Evolutionary conservation across 1,139 yeast genomes (phyloP).

Genomic region (Candida sp.): DNA sequence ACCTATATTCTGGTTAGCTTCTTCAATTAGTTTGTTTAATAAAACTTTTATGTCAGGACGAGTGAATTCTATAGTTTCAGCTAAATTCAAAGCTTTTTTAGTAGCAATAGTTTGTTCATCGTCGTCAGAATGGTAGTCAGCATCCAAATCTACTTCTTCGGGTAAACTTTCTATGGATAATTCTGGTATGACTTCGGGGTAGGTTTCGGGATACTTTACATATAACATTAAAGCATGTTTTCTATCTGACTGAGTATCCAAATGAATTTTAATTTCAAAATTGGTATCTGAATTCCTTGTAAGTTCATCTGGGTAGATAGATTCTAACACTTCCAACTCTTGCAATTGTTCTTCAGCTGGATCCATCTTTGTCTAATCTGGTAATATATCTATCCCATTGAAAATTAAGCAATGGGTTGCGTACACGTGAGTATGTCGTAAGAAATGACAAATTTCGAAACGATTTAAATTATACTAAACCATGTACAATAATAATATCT

Average conservation of each 20-base stretch:
- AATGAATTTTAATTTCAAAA: conserved; percentile 42
- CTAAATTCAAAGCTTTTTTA: conserved; percentile 25
- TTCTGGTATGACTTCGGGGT: conserved; percentile 69
- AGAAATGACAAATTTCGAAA: not conserved
- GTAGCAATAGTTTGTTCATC: conserved; percentile 10
- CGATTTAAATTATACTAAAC: too few species aligned
- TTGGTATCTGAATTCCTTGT: conserved; percentile 35
- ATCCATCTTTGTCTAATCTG: conserved; percentile 45
- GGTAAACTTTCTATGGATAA: conserved; percentile 39
- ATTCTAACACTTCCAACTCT: conserved; percentile 79
- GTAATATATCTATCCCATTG: not conserved
- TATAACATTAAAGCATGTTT: conserved; percentile 51
- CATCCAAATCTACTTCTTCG: conserved; percentile 31
- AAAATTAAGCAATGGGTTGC: not conserved
- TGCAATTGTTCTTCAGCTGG: conserved; percentile 71
- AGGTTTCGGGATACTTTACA: conserved; percentile 66
- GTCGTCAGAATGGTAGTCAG: conserved; percentile 32
- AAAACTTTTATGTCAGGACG: conserved; percentile 42
- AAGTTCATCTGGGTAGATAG: conserved; percentile 92
- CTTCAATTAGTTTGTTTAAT: conserved; percentile 42
- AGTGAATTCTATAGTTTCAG: conserved; percentile 54
- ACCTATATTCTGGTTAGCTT: conserved; percentile 77
- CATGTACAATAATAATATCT: too few species aligned
- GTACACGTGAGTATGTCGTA: not conserved
- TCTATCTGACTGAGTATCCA: conserved; percentile 60